A percentile compares a stretch with the other conserved stretches of the same genome.
phyloP scores from a whole-genome alignment of 2,329 filamentous ascomycete species.

The Moelleriella libera region DNA sequence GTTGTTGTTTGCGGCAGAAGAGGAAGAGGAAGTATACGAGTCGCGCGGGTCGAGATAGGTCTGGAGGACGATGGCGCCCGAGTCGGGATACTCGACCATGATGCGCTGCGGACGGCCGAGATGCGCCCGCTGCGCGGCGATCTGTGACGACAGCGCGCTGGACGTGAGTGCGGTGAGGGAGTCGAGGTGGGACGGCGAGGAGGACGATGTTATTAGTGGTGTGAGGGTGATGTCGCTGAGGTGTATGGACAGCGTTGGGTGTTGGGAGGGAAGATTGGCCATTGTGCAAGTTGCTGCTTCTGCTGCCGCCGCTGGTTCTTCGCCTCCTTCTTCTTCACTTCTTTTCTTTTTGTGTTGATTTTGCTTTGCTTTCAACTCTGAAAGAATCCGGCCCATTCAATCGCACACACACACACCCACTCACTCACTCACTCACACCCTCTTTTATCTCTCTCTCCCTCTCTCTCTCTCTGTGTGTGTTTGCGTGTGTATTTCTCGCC shows the following conservation, averaged over 20 bases:
- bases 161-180: conserved; percentile 38
- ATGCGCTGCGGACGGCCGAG: conserved; percentile 41
- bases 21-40: too few relatives aligned
- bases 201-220: conserved; percentile 41
- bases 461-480: too few relatives aligned
- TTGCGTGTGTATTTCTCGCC: too few relatives aligned
- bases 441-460: too few relatives aligned
- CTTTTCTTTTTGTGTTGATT: background rate
- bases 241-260: conserved; percentile 38
- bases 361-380: too few relatives aligned
- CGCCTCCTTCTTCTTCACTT: background rate
- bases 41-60: conserved; percentile 30
- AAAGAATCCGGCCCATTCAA: too few relatives aligned
- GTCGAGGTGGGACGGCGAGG: conserved; percentile 26
- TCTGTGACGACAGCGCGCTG: conserved; percentile 37
- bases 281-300: conserved; percentile 10
- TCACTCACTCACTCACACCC: too few relatives aligned
- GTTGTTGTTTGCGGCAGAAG: too few relatives aligned
- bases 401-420: too few relatives aligned
- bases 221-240: conserved; percentile 42
- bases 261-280: conserved; percentile 28
- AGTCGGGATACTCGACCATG: conserved; percentile 39
- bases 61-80: conserved; percentile 26
- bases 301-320: background rate
- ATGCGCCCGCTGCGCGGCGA: conserved; percentile 35